These are phyloP conservation scores for Ganoderma meredithae DNA, from an alignment of 1,284 basidiomycete genomes.

Conservation along the genomic window DNA sequence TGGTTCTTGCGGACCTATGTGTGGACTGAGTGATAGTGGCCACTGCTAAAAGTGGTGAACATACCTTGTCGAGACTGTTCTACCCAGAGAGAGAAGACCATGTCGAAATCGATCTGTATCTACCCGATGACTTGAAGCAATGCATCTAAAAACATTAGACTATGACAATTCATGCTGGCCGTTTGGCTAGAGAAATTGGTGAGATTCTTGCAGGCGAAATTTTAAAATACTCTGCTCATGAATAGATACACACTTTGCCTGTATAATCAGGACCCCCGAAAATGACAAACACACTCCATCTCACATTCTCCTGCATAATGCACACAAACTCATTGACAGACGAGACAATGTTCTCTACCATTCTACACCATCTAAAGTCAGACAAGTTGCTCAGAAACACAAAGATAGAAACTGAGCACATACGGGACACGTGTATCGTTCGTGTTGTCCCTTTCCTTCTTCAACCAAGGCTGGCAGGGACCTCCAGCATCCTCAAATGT, in stretches of 20 bases:
- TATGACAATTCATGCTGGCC: not conserved
- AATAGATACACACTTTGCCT: not conserved
- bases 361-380: not conserved
- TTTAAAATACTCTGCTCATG: not conserved
- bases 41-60: not conserved
- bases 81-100: not conserved
- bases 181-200: not conserved
- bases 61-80: not conserved
- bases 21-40: too few species aligned
- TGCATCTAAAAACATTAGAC: not conserved
- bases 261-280: not conserved
- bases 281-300: not conserved
- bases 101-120: not conserved
- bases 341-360: not conserved
- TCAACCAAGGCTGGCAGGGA: too few species aligned
- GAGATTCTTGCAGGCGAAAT: not conserved
- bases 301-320: not conserved
- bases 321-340: not conserved
- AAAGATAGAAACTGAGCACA: not conserved
- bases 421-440: not conserved
- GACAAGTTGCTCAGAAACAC: not conserved
- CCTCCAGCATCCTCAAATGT: too few species aligned
- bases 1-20: not conserved
- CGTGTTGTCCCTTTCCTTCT: not conserved
- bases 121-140: not conserved